These are phyloP conservation scores for Collybia sordida DNA, from an alignment of 768 basidiomycete species.

Conservation along the genomic window DNA sequence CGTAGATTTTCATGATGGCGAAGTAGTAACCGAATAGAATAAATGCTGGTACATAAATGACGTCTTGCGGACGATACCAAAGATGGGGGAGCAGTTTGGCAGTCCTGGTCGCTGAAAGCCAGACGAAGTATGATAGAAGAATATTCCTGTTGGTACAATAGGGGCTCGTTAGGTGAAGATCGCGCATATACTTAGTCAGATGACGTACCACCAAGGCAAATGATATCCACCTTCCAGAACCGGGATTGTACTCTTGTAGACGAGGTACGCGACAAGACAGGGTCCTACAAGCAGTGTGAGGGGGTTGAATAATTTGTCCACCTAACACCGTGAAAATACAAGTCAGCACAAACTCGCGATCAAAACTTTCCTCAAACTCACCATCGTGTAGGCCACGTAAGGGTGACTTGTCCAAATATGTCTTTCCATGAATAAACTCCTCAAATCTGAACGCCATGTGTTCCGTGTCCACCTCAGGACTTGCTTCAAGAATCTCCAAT, in stretches of 20 bases:
- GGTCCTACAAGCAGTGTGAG: slow-evolving; percentile 87
- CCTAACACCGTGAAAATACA: slow-evolving; percentile 38
- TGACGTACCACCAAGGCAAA: slow-evolving; percentile 75
- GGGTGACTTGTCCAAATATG: slow-evolving; percentile 88
- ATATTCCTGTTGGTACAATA: slow-evolving; percentile 53
- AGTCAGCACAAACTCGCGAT: slow-evolving; percentile 26
- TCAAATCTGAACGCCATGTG: slow-evolving; percentile 89
- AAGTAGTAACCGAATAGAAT: slow-evolving; percentile 93
- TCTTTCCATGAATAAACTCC: slow-evolving; percentile 86
- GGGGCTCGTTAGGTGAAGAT: slow-evolving; percentile 9
- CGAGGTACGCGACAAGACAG: slow-evolving; percentile 69
- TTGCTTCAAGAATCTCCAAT: slow-evolving; percentile 95
- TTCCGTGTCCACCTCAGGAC: slow-evolving; percentile 92
- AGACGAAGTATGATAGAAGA: slow-evolving; percentile 62
- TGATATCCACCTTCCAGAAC: slow-evolving; percentile 72
- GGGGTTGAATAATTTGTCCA: slow-evolving; percentile 85
- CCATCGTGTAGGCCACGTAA: slow-evolving; percentile 93
- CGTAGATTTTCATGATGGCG: slow-evolving; percentile 92
- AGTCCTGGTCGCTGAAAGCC: slow-evolving; percentile 71
- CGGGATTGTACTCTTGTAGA: slow-evolving; percentile 77
- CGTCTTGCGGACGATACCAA: slow-evolving; percentile 72
- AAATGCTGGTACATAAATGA: slow-evolving; percentile 83
- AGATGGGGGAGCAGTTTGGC: slow-evolving; percentile 84
- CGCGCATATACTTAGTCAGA: not conserved
- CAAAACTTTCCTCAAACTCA: slow-evolving; percentile 38